Evolutionary conservation across 257 asterid species (phyloP).

Genomic region (Ophiorrhiza pumila): DNA sequence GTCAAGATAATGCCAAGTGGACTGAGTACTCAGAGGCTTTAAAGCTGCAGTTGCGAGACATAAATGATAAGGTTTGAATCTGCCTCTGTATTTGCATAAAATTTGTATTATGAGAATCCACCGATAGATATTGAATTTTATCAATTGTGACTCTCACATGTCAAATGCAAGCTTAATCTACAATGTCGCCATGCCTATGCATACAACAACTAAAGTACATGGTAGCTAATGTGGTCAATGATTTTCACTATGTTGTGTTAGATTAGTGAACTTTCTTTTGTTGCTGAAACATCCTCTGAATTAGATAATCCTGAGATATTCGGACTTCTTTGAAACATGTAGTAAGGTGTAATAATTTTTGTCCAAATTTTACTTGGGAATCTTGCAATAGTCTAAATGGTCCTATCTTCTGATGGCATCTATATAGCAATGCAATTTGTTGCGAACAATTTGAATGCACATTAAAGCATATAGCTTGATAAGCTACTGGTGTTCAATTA

Average conservation of each 20-base stretch:
- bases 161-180: background rate
- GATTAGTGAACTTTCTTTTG: background rate
- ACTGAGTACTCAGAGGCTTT: slow-evolving; percentile 53
- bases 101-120: too few relatives aligned
- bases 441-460: too few relatives aligned
- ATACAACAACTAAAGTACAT: too few relatives aligned
- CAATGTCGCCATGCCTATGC: background rate
- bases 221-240: background rate
- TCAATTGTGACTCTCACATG: background rate
- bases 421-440: too few relatives aligned
- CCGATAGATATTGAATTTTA: too few relatives aligned
- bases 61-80: slow-evolving; percentile 79
- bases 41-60: slow-evolving; percentile 60
- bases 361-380: background rate
- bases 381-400: too few relatives aligned
- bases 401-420: too few relatives aligned
- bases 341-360: background rate
- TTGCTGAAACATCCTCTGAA: background rate
- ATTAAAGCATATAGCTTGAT: background rate
- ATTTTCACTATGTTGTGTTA: background rate
- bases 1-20: slow-evolving; percentile 52
- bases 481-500: background rate
- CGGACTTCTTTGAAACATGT: background rate
- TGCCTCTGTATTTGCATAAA: too few relatives aligned
- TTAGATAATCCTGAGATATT: background rate